Evolutionary conservation across 2,329 filamentous ascomycete species (phyloP), one percentile per base, ranked within the genome.

Genomic region (Aureobasidium musti): DNA sequence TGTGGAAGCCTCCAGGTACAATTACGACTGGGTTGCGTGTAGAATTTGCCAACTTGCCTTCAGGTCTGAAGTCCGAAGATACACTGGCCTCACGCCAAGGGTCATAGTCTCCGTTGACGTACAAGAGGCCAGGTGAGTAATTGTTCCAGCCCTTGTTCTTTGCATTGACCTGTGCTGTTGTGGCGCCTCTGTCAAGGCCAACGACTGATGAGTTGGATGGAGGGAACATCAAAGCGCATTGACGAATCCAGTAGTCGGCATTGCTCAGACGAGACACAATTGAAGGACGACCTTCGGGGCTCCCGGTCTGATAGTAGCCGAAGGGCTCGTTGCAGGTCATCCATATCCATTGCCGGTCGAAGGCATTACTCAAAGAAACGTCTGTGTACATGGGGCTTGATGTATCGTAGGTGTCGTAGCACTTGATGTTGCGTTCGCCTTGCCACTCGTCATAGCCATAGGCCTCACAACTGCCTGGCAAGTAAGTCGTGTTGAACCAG

Each of bases 321-420:
- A 85, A 82, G n/a, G 86, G 85, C 73, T 88, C 84, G 72, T 88
- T 88, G 79, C 87, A 88, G 1, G 82, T 78, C 75, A 87, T 81
- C 86, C 86, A 89, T 8, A 79, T 73, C 85, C 85, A 89, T 68
- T 86, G 83, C 0, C 84, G 76, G 69, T 84, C 79, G 39, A 77
- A 70, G 0, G 71, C 64, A 72, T 87, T 87, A 57, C 69, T 69
- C 5, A 83, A 76, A 1, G 75, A 77, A 21, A 72, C 75, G 72
- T 88, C 83, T 4, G 81, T 83, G 74, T 79, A 88, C 2, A 83
- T 69, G 0, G 81, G 77, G 68, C 77, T 84, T 23, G 76, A 78
- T 7, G 77, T 69, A 70, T 87, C 82, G 73, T 86, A 81, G 1
- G 80, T 83, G 73, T 87, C 77, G 67, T 82, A 82, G 72, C 86